A percentile compares a stretch with the other conserved stretches of the same genome.
Conservation (phyloP, 164 flowering plant species). For the Echeveria elegans region DNA sequence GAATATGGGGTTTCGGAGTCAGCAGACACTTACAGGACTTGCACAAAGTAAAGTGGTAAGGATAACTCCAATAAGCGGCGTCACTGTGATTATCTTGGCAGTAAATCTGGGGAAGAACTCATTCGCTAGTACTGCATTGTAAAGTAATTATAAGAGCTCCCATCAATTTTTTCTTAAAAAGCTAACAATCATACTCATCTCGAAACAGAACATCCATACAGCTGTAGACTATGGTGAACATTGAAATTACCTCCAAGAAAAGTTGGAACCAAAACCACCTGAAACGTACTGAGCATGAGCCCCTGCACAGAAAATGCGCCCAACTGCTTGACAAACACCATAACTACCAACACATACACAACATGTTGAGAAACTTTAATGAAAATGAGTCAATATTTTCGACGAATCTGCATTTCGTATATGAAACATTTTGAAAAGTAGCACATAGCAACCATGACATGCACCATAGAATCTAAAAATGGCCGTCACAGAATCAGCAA, state of each 20-base stretch:
- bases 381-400: no score
- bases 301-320: conserved; percentile 43
- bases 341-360: no score
- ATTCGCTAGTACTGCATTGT: conserved; percentile 62
- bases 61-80: conserved; percentile 89
- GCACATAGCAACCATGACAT: no score
- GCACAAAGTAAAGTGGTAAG: conserved; percentile 94
- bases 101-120: conserved; percentile 93
- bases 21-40: conserved; percentile 73
- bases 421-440: no score
- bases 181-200: not conserved
- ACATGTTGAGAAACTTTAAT: no score
- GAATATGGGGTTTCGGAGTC: not conserved
- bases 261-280: conserved; percentile 92
- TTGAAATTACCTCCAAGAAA: conserved; percentile 62
- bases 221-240: not conserved
- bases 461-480: no score
- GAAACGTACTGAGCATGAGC: conserved; percentile 90
- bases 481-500: no score
- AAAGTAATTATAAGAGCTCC: conserved; percentile 5
- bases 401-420: no score
- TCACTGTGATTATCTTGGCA: conserved; percentile 58
- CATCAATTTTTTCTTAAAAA: no score
- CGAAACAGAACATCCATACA: not conserved
- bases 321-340: not conserved